Evolutionary conservation across 2,329 filamentous ascomycete species (phyloP).

Genomic region (Aspergillus novofumigatus): DNA sequence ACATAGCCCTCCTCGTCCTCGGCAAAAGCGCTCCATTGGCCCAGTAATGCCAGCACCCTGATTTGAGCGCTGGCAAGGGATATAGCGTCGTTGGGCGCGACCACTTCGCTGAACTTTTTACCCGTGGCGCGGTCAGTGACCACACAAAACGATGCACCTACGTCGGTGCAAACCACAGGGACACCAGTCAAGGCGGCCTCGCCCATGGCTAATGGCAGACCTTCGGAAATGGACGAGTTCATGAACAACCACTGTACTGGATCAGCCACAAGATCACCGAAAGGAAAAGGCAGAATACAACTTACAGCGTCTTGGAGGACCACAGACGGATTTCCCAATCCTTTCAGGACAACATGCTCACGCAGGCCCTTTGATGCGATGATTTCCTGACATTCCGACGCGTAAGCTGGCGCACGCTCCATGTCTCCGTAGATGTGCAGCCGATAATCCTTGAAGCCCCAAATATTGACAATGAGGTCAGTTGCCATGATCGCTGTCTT

Average conservation of each 20-base stretch:
- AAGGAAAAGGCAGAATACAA: slow-evolving; percentile 19
- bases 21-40: slow-evolving; percentile 58
- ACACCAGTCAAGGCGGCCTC: slow-evolving; percentile 45
- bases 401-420: slow-evolving; percentile 59
- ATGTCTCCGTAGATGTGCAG: slow-evolving; percentile 61
- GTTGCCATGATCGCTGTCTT: slow-evolving; percentile 61
- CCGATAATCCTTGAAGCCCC: slow-evolving; percentile 60
- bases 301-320: slow-evolving; percentile 48
- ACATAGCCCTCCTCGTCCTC: slow-evolving; percentile 42
- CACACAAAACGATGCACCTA: slow-evolving; percentile 40
- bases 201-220: slow-evolving; percentile 42
- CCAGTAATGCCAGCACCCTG: slow-evolving; percentile 57
- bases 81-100: slow-evolving; percentile 60
- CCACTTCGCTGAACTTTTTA: slow-evolving; percentile 57
- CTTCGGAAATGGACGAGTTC: slow-evolving; percentile 45
- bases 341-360: slow-evolving; percentile 49
- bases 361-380: slow-evolving; percentile 53
- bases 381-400: slow-evolving; percentile 55
- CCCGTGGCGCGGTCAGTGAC: slow-evolving; percentile 42
- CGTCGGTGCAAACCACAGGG: slow-evolving; percentile 43
- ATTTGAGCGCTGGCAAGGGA: slow-evolving; percentile 60
- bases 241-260: slow-evolving; percentile 56
- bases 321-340: slow-evolving; percentile 55
- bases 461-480: slow-evolving; percentile 62
- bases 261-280: slow-evolving; percentile 52